Evolutionary conservation across 2,329 filamentous ascomycete genomes (phyloP), one percentile per base, ranked within the genome.

Genomic region (Apiospora kogelbergensis): DNA sequence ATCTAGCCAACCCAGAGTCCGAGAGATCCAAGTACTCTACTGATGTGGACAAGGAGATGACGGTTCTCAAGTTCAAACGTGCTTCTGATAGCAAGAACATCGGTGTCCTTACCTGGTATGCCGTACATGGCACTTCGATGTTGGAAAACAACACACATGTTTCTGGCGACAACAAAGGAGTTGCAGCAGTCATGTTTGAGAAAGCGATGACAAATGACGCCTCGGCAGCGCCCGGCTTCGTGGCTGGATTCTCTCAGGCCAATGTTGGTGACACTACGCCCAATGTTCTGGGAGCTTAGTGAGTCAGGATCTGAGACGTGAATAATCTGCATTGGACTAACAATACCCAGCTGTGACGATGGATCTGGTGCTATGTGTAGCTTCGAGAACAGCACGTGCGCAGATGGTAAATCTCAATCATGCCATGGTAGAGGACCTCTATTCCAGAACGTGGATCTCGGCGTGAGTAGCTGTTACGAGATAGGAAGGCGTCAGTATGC

Each of bases 121-220:
- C 95, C 1, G 93, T 95, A 0, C 95, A 98, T 79, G 94, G 94
- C 45, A 98, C 95, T 0, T 97, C 93, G 1, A 90, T 97, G 84
- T 89, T 94, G 66, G 92, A 92, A 66, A 97, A 97, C 81, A 97
- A 97, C 80, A 97, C 94, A 0, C 85, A 97, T 7, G 89, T 97
- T 64, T 91, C 93, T 2, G 95, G 93, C 37, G 95, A 98, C 79
- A 98, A 98, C 84, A 97, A 98, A 81, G 95, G 95, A 6, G 91
- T 97, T 6, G 94, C 95, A 0, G 93, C 94, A 3, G 89, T 91
- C 74, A 84, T 97, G 6, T 92, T 97, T 72, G 95, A 98, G 78
- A 88, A 93, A 74, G 88, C 88, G 53, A 86, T 92, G 68, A 80
- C 82, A 48, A 82, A 82, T 6, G 83, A 86, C 37, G 76, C 81